A percentile compares a stretch with the other conserved stretches of the same genome.
Conservation (phyloP, 177 flowering plant genomes). For the Vitis hybrid region DNA sequence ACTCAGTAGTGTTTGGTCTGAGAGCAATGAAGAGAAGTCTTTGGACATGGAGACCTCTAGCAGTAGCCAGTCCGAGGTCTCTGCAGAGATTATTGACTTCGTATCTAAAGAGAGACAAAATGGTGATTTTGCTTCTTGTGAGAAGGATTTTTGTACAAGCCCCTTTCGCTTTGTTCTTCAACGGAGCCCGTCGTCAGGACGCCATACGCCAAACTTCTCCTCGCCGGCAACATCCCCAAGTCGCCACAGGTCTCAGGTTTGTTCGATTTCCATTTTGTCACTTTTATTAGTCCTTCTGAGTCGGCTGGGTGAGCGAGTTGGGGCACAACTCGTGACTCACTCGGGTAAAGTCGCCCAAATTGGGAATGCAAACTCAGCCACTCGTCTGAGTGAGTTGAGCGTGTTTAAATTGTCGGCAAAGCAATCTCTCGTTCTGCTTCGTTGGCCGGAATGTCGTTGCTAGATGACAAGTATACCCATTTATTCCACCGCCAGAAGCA, state of each 20-base stretch:
- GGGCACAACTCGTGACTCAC: conserved; percentile 14
- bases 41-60: conserved; percentile 44
- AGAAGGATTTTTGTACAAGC: conserved; percentile 43
- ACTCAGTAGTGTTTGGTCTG: conserved; percentile 58
- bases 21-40: conserved; percentile 51
- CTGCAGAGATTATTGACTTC: conserved; percentile 22
- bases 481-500: too few relatives aligned
- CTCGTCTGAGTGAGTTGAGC: neutral
- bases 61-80: conserved; percentile 38
- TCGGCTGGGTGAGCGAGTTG: too few relatives aligned
- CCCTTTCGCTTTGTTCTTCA: conserved; percentile 61
- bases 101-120: conserved; percentile 5
- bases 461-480: conserved; percentile 9
- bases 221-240: conserved; percentile 59
- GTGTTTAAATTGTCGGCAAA: conserved; percentile 18
- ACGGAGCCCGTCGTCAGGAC: conserved; percentile 37
- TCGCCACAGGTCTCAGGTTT: conserved; percentile 53
- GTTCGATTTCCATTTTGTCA: conserved; percentile 9
- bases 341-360: neutral
- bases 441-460: conserved; percentile 12
- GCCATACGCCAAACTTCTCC: conserved; percentile 47
- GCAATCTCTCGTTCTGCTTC: neutral
- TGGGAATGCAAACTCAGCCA: too few relatives aligned
- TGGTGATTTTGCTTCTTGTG: conserved; percentile 18
- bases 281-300: neutral